Base-by-base conservation (phyloP, 1,139 yeast species). In the Geotrichum klebahnii region DNA sequence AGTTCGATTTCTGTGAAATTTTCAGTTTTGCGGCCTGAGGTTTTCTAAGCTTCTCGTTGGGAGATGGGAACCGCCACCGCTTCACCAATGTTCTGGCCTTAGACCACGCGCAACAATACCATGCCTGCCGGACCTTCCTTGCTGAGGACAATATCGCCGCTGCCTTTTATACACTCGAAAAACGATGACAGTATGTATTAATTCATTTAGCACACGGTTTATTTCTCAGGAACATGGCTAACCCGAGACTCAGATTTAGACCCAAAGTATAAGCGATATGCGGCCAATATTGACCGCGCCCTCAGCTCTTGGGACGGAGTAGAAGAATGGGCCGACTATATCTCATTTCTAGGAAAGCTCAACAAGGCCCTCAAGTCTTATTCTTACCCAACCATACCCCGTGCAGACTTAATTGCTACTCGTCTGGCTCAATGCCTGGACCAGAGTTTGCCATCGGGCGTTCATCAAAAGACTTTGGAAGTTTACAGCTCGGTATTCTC, bases 261-360 rank as follows among this genome's bases (percentile, higher is more conserved):
- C 52, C 68, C 88, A 2, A 83, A 80, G 60, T 89, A 84, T 63
- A 84, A 80, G 66, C 80, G 85, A 56, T 84, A 82, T 62, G 70
- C 74, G 24, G 75, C 80, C 29, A 79, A 74, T 55, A 78, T 89
- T 5, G 95, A 86, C 53, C 80, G 83, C 57, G 89, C 94, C 0
- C 70, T 92, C 24, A 73, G 78, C 6, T 73, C 81, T 14, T 92
- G 92, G 70, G 96, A 87, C 51, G 67, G 81, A 12, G 82, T 89
- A 1, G 84, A 82, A 38, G 97, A 90, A 71, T 92, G 98, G 98
- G 97, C 98, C n/a, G 98, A 92, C 64, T 89, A 90, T 66, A 92
- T 92, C 53, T 84, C 97, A 19, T 89, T 88, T 64, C 72, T 94
- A 42, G 81, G 92, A 1, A 79, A 85, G 57, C 75, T 92, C 12